Evolutionary conservation across 371 early-diverging fungal genomes (phyloP), one percentile per base, ranked within the genome.

Genomic region (Lichtheimia hyalospora): DNA sequence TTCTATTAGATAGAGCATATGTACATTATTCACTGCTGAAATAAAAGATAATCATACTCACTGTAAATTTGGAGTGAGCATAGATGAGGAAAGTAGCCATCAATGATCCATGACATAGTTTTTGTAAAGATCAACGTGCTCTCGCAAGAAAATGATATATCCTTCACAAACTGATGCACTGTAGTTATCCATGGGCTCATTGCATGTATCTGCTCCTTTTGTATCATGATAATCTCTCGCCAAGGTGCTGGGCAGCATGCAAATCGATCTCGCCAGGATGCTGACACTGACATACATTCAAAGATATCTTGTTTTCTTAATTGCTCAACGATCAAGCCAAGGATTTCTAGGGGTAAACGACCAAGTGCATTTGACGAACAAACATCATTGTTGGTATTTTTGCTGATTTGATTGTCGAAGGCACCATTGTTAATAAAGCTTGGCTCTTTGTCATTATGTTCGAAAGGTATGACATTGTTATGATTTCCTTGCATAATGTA

Each of bases 201-300:
- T 3, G 42, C 41, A 44, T 25, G 42, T 41, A 43, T 43, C 25
- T 44, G 56, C 44, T 14, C 25, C 44, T 16, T 43, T 23, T 55
- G 24, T 44, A 15, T 25, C 41, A 24, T 34, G 21, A 27, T 34
- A 21, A 55, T 55, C 25, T 55, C 41, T n/a, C 41, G 41, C 56
- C 56, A 55, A 13, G 44, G 25, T 44, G 42, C 39, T 41, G 44
- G 18, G 12, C 56, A 55, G 18, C 41, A 25, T 15, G 41, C 18
- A n/a, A 55, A 20, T 15, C n/a, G 24, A 8, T 55, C 27, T 7
- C 44, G 42, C 56, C 56, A 55, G 21, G 41, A 13, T 23, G 18
- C 24, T 24, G 56, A 55, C 4, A 55, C 56, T 23, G 42, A 43
- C 56, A 55, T 24, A 25, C 56, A 55, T 3, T 41, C 56, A 27